Percentiles rank a stretch among this genome's conserved stretches.
phyloP scores from a whole-genome alignment of 441 rosid species.

The Erodium trifolium region DNA sequence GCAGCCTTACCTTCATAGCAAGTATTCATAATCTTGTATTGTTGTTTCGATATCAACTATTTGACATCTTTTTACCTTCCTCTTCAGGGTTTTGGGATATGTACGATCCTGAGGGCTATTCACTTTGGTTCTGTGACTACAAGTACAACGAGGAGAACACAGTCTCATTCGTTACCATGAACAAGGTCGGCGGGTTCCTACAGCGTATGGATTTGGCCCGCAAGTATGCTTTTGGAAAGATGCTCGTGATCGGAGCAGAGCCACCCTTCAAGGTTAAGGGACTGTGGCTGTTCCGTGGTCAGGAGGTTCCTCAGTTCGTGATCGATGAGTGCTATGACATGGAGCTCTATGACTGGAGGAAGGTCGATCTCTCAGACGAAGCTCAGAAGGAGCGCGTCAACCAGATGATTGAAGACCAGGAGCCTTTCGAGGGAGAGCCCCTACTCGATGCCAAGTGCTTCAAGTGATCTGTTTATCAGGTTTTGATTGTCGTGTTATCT shows the following conservation, averaged over 20 bases:
- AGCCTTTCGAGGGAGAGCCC: slow-evolving; percentile 88
- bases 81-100: slow-evolving; percentile 92
- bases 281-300: slow-evolving; percentile 89
- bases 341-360: slow-evolving; percentile 90
- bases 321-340: slow-evolving; percentile 91
- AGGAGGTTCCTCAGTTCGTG: slow-evolving; percentile 67
- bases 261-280: slow-evolving; percentile 89
- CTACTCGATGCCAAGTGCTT: slow-evolving; percentile 98
- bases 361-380: slow-evolving; percentile 77
- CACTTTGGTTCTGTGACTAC: slow-evolving; percentile 91
- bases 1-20: no score
- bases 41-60: background rate
- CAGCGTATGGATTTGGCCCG: slow-evolving; percentile 96
- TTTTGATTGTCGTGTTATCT: no score
- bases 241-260: slow-evolving; percentile 64
- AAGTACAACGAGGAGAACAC: slow-evolving; percentile 90
- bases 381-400: slow-evolving; percentile 78
- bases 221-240: slow-evolving; percentile 89
- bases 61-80: background rate
- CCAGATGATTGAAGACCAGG: slow-evolving; percentile 86
- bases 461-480: slow-evolving; percentile 34
- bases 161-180: slow-evolving; percentile 74
- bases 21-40: background rate
- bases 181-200: slow-evolving; percentile 87
- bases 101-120: slow-evolving; percentile 95